These are phyloP conservation scores for Penicillium angulare DNA, from an alignment of 495 filamentous ascomycete species.

Conservation along the genomic window DNA sequence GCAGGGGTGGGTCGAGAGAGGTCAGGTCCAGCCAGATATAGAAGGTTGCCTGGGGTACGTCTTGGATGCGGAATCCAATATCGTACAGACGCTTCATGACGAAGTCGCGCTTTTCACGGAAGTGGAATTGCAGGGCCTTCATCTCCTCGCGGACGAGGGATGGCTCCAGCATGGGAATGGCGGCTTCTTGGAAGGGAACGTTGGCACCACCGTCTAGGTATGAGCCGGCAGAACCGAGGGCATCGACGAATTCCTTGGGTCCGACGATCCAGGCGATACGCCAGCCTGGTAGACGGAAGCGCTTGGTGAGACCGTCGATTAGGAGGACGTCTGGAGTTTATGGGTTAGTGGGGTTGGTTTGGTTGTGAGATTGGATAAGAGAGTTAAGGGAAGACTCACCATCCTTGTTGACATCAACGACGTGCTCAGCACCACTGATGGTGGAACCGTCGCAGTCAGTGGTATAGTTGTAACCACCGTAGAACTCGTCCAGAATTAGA, in stretches of 20 bases:
- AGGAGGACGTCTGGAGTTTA: conserved; percentile 73
- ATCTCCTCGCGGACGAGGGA: conserved; percentile 78
- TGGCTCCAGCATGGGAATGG: conserved; percentile 88
- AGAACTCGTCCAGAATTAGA: conserved; percentile 95
- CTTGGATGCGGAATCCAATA: conserved; percentile 81
- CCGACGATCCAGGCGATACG: conserved; percentile 95
- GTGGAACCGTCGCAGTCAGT: conserved; percentile 84
- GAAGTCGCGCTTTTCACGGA: conserved; percentile 87
- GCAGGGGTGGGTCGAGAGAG: conserved; percentile 39
- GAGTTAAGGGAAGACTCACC: conserved; percentile 34
- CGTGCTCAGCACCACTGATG: conserved; percentile 82
- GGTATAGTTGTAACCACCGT: conserved; percentile 93
- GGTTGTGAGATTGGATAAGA: conserved; percentile 16
- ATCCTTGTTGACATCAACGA: conserved; percentile 67
- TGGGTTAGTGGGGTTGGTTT: neutral
- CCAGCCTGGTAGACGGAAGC: conserved; percentile 95
- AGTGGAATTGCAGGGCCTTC: conserved; percentile 83
- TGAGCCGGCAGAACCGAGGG: conserved; percentile 86
- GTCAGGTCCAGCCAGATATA: conserved; percentile 81
- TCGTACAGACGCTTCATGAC: conserved; percentile 70
- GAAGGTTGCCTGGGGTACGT: conserved; percentile 85
- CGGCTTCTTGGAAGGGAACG: conserved; percentile 92
- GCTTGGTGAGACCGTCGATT: conserved; percentile 94
- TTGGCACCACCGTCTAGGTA: conserved; percentile 97
- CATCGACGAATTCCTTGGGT: conserved; percentile 94